Evolutionary conservation across 73 alveolate genomes (phyloP), one percentile per base, ranked within the genome.

Genomic region (Paramecium biaurelia): DNA sequence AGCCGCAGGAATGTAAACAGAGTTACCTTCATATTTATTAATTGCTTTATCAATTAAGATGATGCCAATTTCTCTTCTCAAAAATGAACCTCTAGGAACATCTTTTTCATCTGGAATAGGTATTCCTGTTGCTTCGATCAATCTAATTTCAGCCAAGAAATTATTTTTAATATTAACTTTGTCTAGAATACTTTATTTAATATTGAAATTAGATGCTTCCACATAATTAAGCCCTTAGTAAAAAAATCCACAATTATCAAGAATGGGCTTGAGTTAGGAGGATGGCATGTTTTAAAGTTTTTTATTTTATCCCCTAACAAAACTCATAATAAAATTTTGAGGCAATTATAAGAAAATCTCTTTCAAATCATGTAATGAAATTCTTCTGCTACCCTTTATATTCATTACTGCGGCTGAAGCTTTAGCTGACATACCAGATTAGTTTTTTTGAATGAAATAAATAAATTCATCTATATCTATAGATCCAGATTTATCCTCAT

Each of bases 391-490:
- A 41, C 63, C 68, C 30, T 87, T 70, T 14, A 89, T 82, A 89
- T 89, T 89, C 76, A 89, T 45, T 1, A 89, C 37, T 12, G 87
- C 92, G 28, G 70, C 87, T 20, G 92, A 43, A 6, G 94, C 94
- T 21, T 70, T 42, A n/a, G 92, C 94, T 18, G 94, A 70, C 72
- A 89, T 70, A 6, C 87, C 70, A 2, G 89, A 38, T 41, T 82
- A 63, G 67, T 70, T 89, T n/a, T 53, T 70, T 23, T 70, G 18
- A 15, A 89, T 58, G 34, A 89, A 89, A 49, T 68, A 89, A 8
- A 89, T 70, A 43, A 89, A 89, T 28, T 89, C 94, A 45, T 89
- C 94, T 70, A 89, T 89, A 70, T 89, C 94, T 9, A 89, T 63
- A 1, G 94, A 43, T 14, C 94, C 94, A 70, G 92, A 70, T 70